These are phyloP conservation scores for Triticum urartu DNA, from an alignment of 176 grass and related monocot species.

Conservation along the genomic window DNA sequence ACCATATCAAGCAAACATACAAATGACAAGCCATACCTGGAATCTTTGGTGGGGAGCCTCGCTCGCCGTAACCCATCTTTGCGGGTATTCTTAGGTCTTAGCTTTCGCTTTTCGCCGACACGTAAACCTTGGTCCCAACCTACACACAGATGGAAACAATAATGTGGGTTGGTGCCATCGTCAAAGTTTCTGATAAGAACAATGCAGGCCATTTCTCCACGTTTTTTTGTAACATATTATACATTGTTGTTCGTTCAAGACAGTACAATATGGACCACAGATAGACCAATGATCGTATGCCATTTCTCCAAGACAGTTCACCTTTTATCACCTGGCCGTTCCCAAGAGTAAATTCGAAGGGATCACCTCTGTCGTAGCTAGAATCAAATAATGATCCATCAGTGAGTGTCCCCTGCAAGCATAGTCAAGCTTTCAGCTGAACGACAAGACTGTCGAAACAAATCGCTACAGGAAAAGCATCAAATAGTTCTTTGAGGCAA, in stretches of 20 bases:
- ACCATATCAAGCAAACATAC: constrained; percentile 31
- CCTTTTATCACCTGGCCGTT: constrained; percentile 71
- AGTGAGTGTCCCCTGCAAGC: constrained; percentile 70
- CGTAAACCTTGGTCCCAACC: constrained; percentile 85
- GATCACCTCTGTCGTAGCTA: constrained; percentile 88
- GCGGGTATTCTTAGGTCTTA: constrained; percentile 48
- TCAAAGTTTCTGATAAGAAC: constrained; percentile 7
- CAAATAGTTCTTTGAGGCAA: not conserved
- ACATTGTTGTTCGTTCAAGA: not conserved
- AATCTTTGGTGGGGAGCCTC: constrained; percentile 90
- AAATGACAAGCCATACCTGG: constrained; percentile 55
- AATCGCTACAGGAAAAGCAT: not conserved
- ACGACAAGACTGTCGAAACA: not conserved
- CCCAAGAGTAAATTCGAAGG: constrained; percentile 93
- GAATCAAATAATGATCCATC: constrained; percentile 91
- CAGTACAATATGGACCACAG: not conserved
- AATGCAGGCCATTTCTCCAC: not conserved
- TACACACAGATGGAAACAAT: constrained; percentile 31
- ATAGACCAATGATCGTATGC: constrained; percentile 6
- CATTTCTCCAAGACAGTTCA: no score
- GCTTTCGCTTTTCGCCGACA: no score
- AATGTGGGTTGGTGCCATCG: constrained; percentile 17
- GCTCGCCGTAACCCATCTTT: constrained; percentile 80
- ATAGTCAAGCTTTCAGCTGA: constrained; percentile 31
- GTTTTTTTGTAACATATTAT: not conserved